Base-by-base conservation (phyloP, 2,329 filamentous ascomycete genomes). In the Hypoxylon sp. region DNA sequence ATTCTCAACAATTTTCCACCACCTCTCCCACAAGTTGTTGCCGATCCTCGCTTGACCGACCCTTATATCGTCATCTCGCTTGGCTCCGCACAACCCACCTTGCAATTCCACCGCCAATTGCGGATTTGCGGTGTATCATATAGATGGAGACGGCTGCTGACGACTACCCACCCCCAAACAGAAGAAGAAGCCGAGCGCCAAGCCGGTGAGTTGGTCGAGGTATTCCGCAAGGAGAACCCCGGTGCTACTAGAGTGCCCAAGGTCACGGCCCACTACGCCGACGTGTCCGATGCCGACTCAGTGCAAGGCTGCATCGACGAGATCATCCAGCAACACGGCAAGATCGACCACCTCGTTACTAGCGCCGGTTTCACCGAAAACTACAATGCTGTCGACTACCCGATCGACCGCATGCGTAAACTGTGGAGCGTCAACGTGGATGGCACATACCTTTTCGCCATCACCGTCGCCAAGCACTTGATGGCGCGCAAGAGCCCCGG, bases 301-400 rank as follows among this genome's bases (percentile, higher is more conserved):
- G 94, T 98, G 69, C 90, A 92, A 64, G 81, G 84, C 33, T 92
- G 92, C 74, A 86, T 98, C 73, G 83, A 85, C 39, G 91, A 94
- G 67, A 87, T 95, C 72, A 78, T 95, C 55, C 75, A 84, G 53
- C 82, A 87, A 66, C 94, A 97, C 79, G 91, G 91, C 81, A 91
- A 92, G 80, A 94, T 98, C 74, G 94, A 97, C 82, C 91, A 93
- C 81, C 87, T 98, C 26, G 94, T 98, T 75, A 98, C 95, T 26
- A 97, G 94, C n/a, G 95, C 95, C 54, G 95, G 95, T 50, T 97
- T 98, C 83, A 96, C 93, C 13, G 95, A 98, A 84, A 98, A 98
- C 84, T 97, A 94, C 77, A 92, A 97, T 76, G 95, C 95, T 51
- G 92, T 94, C 76, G 90, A 91, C 73, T 98, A 98, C 82, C 94